Evolutionary conservation across 768 basidiomycete genomes (phyloP).

Genomic region (Auricularia heimuer): DNA sequence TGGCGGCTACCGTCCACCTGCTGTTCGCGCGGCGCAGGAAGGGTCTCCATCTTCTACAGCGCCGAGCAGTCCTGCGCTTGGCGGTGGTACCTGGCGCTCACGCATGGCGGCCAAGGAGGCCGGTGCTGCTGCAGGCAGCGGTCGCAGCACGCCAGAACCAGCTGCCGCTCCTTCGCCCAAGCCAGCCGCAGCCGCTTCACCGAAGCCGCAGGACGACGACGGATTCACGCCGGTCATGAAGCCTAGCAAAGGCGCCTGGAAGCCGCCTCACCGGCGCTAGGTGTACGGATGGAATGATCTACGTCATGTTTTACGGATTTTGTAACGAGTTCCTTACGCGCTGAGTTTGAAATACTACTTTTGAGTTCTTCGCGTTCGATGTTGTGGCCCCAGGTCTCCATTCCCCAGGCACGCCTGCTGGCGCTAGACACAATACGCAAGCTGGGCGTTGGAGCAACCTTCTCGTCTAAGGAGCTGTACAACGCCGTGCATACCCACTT

Average conservation of each 20-base stretch:
- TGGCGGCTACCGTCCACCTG: conserved; percentile 31
- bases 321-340: not conserved
- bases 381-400: not conserved
- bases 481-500: not conserved
- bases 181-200: not conserved
- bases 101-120: conserved; percentile 39
- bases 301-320: not conserved
- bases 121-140: conserved; percentile 14
- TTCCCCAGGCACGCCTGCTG: not conserved
- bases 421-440: not conserved
- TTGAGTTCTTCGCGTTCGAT: not conserved
- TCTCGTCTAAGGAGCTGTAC: not conserved
- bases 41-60: conserved; percentile 45
- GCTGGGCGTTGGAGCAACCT: not conserved
- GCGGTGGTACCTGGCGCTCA: conserved; percentile 51
- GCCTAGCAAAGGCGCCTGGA: conserved; percentile 2
- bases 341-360: not conserved
- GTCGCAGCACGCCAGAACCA: conserved; percentile 5
- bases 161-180: not conserved
- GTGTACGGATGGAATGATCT: not conserved
- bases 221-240: conserved; percentile 6
- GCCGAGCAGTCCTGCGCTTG: conserved; percentile 31
- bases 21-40: conserved; percentile 21
- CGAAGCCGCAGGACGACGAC: conserved; percentile 6
- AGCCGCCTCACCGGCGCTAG: conserved; percentile 3